A percentile compares a stretch with the other conserved stretches of the same genome.
These are phyloP conservation scores for Leccinum aurantiacum DNA, from an alignment of 768 basidiomycete species.

Conservation along the genomic window DNA sequence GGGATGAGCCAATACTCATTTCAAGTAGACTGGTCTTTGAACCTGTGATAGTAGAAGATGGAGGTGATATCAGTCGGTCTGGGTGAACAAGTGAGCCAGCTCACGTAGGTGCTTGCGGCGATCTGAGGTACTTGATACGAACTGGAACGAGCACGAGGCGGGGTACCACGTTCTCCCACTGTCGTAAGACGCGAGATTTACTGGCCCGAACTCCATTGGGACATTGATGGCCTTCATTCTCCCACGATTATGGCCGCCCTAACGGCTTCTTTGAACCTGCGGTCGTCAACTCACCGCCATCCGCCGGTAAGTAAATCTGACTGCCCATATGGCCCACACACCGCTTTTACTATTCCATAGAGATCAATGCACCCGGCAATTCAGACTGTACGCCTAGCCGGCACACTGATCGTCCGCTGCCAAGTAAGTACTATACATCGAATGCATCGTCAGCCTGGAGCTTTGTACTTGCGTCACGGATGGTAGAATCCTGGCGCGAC, in stretches of 20 bases:
- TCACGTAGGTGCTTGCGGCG: background rate
- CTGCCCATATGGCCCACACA: background rate
- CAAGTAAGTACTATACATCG: too few species aligned
- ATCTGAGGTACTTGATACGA: background rate
- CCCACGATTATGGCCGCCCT: background rate
- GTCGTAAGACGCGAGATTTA: background rate
- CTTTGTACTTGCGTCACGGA: too few species aligned
- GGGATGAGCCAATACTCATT: background rate
- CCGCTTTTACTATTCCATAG: background rate
- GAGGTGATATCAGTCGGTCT: background rate
- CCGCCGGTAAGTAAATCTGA: background rate
- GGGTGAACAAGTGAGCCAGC: conserved; percentile 1
- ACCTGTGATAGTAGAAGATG: background rate
- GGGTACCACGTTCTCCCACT: background rate
- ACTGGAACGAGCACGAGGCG: background rate
- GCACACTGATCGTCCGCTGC: too few species aligned
- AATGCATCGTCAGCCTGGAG: too few species aligned
- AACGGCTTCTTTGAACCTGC: background rate
- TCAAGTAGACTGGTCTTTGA: background rate
- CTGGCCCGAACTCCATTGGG: background rate
- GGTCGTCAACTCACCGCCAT: background rate
- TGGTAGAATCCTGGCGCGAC: too few species aligned
- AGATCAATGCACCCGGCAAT: background rate
- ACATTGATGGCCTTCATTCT: background rate
- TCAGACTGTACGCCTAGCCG: too few species aligned